phyloP scores from a whole-genome alignment of 441 rosid genomes.

The Pelargonium citronellum region DNA sequence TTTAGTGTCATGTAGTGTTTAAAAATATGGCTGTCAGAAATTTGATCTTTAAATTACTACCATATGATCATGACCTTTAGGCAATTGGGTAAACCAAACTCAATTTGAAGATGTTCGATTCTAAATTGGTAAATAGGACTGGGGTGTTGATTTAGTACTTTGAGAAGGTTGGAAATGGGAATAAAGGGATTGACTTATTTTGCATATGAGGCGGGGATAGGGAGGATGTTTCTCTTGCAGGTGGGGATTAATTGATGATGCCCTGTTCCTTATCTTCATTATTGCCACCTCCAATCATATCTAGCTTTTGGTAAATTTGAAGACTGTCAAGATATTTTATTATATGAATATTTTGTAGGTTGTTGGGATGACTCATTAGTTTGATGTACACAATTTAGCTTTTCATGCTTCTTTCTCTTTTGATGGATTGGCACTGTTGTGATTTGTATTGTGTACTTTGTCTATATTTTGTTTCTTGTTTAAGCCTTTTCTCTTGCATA shows the following conservation, averaged over 20 bases:
- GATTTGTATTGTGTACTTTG: background rate
- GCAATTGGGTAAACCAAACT: background rate
- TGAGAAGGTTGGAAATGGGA: background rate
- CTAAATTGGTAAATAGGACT: background rate
- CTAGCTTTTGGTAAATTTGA: background rate
- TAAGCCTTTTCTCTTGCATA: background rate
- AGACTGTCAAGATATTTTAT: background rate
- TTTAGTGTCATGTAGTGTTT: background rate
- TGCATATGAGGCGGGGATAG: background rate
- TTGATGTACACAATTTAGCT: background rate
- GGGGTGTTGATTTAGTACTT: background rate
- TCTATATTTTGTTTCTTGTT: background rate
- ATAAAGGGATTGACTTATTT: background rate
- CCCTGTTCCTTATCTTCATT: slow-evolving; percentile 1
- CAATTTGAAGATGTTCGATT: background rate
- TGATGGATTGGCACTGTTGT: background rate
- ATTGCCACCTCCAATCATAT: background rate
- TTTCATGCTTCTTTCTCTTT: background rate
- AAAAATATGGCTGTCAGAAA: background rate
- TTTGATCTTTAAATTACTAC: background rate
- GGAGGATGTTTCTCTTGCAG: background rate
- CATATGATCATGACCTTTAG: background rate
- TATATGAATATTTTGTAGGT: background rate
- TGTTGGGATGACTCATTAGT: background rate
- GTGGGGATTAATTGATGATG: background rate